Evolutionary conservation across 2,329 filamentous ascomycete species (phyloP), one percentile per base, ranked within the genome.

Genomic region (Blastomyces percursus): DNA sequence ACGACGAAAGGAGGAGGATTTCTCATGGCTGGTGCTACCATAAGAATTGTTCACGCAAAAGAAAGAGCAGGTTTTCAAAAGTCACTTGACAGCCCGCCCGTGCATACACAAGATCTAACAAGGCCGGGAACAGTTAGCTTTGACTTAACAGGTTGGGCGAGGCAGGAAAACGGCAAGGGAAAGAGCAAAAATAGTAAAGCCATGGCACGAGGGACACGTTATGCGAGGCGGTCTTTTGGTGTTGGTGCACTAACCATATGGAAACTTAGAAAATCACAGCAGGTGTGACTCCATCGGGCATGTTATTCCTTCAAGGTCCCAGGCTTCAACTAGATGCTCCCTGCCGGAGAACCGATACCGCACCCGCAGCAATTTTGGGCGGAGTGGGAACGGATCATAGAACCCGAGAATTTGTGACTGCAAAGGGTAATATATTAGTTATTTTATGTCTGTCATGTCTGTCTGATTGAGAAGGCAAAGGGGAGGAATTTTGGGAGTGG

Each of bases 371-470:
- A 64, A 70, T 66, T 79, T 79, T 21, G 73, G 71, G 46, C 72
- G 64, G 24, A 78, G 69, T 32, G 77, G 77, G 6, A 75, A 75
- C 24, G 77, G 77, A 57, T 79, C 77, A 61, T 77, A 70, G 68
- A 78, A 79, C 0, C 77, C 77, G 21, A 76, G 64, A 24, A 78
- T 73, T 65, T 77, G 71, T 63, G 73, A 75, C 77, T 77, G 63
- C 54, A 19, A 50, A 30, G n/a, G n/a, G 16, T 2, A 12, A 44
- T 35, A 12, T 21, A 60, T 75, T 60, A 73, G 69, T 52, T 57
- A 44, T 57, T 46, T 64, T 11, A 14, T 51, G n/a, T 61, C 6
- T 24, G 32, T 8, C 32, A 19, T 54, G 42, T 50, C 21, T 50
- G 21, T 6, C 12, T 9, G 16, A 19, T 32, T 59, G 14, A 21